Conservation (phyloP, 495 filamentous ascomycete genomes). For the Tuber melanosporum region DNA sequence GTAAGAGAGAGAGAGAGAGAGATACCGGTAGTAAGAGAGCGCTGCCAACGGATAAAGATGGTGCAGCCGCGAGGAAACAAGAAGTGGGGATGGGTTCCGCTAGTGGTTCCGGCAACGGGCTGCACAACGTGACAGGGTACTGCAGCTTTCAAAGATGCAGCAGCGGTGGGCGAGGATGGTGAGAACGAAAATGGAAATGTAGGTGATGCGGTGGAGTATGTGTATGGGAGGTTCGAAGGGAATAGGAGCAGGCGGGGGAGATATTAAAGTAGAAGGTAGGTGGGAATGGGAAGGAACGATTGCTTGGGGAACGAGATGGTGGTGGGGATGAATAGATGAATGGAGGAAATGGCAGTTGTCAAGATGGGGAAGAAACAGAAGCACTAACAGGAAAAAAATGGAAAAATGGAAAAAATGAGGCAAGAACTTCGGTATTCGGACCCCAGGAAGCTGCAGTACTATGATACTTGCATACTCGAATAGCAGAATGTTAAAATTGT, state of each 20-base stretch:
- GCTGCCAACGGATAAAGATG: background rate
- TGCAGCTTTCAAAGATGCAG: conserved; percentile 4
- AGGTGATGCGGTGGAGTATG: background rate
- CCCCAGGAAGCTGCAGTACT: background rate
- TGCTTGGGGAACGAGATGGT: conserved; percentile 2
- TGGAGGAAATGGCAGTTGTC: background rate
- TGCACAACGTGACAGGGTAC: background rate
- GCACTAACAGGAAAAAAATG: background rate
- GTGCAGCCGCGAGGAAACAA: background rate
- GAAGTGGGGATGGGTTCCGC: background rate
- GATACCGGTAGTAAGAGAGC: background rate
- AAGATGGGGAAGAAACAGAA: background rate
- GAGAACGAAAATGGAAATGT: background rate
- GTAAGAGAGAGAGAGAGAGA: background rate
- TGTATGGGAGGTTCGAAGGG: background rate
- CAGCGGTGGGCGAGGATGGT: background rate
- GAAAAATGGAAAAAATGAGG: background rate
- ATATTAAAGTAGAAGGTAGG: background rate
- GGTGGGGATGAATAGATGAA: background rate
- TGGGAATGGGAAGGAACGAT: background rate
- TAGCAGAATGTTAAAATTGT: background rate
- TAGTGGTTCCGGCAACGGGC: background rate
- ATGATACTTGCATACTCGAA: background rate
- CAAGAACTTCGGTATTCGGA: conserved; percentile 1
- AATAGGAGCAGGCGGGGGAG: background rate